phyloP scores from a whole-genome alignment of 2,329 filamentous ascomycete species.

The Xylariomycetidae sp. region DNA sequence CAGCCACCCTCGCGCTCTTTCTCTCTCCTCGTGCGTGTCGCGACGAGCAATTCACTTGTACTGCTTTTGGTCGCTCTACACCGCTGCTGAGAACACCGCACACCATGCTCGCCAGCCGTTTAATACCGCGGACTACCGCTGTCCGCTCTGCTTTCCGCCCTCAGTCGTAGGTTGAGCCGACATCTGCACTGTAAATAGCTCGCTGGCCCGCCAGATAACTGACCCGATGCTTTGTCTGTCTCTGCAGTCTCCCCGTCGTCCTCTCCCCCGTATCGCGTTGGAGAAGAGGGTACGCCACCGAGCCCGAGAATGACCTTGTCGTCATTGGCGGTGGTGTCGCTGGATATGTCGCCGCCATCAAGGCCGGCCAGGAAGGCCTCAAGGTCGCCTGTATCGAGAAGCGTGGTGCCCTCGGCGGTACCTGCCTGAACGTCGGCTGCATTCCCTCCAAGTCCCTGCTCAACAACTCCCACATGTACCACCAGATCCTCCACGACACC shows the following conservation, averaged over 20 bases:
- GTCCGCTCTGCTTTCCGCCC: slow-evolving; percentile 50
- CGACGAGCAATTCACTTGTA: too few relatives aligned
- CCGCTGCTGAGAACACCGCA: slow-evolving; percentile 7
- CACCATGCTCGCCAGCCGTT: slow-evolving; percentile 55
- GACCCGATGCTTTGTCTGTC: too few relatives aligned
- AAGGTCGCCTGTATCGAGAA: slow-evolving; percentile 99
- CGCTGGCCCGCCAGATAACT: slow-evolving; percentile 3
- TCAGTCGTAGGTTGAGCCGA: slow-evolving; percentile 39
- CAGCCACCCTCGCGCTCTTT: too few relatives aligned
- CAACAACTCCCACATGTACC: slow-evolving; percentile 98
- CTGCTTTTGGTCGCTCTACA: slow-evolving; percentile 8
- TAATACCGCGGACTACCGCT: slow-evolving; percentile 53
- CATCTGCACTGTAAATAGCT: slow-evolving; percentile 17
- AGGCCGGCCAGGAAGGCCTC: slow-evolving; percentile 93
- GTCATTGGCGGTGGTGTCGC: slow-evolving; percentile 98
- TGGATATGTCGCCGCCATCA: slow-evolving; percentile 98
- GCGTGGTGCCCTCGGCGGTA: slow-evolving; percentile 88
- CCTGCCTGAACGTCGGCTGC: slow-evolving; percentile 97
- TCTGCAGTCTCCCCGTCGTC: slow-evolving; percentile 42
- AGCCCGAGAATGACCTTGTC: slow-evolving; percentile 83
- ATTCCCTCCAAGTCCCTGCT: slow-evolving; percentile 99
- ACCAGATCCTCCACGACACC: slow-evolving; percentile 93
- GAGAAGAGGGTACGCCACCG: slow-evolving; percentile 53
- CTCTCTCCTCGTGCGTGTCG: too few relatives aligned
- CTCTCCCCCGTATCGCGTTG: slow-evolving; percentile 45